Percentiles rank a stretch among this genome's conserved stretches.
These are phyloP conservation scores for Myriangium duriaei DNA, from an alignment of 2,329 filamentous ascomycete genomes.

Conservation along the genomic window DNA sequence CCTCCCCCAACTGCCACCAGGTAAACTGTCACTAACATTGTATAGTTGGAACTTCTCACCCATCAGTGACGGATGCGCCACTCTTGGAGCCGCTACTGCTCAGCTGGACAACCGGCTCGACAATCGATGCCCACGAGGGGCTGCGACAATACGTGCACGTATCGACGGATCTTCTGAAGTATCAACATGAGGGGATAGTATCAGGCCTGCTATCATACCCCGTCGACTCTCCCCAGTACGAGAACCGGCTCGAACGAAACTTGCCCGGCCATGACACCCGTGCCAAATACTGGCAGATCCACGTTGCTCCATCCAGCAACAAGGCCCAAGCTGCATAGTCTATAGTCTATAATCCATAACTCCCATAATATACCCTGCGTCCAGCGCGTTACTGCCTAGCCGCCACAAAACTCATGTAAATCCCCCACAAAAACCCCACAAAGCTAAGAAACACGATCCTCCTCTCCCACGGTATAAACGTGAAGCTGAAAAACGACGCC, in stretches of 20 bases:
- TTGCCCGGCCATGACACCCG: slow-evolving; percentile 16
- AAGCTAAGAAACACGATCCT: slow-evolving; percentile 59
- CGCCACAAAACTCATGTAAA: slow-evolving; percentile 54
- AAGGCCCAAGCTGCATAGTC: background rate
- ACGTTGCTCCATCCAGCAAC: slow-evolving; percentile 23
- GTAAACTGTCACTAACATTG: slow-evolving; percentile 5
- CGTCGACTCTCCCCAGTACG: slow-evolving; percentile 29
- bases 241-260: slow-evolving; percentile 18
- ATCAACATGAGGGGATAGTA: slow-evolving; percentile 29
- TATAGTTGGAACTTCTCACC: slow-evolving; percentile 34
- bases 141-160: slow-evolving; percentile 49
- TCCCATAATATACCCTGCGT: too few species aligned
- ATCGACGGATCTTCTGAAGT: slow-evolving; percentile 45
- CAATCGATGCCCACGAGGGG: slow-evolving; percentile 44
- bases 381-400: slow-evolving; percentile 6
- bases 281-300: slow-evolving; percentile 31
- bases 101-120: slow-evolving; percentile 48
- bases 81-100: slow-evolving; percentile 50
- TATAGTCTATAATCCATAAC: background rate
- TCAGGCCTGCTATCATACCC: slow-evolving; percentile 39
- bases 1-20: slow-evolving; percentile 18
- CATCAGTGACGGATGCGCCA: slow-evolving; percentile 54
- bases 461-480: slow-evolving; percentile 57
- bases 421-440: slow-evolving; percentile 60
- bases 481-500: slow-evolving; percentile 58